phyloP scores from a whole-genome alignment of 2,329 filamentous ascomycete genomes.

The Fusarium protoensiforme region DNA sequence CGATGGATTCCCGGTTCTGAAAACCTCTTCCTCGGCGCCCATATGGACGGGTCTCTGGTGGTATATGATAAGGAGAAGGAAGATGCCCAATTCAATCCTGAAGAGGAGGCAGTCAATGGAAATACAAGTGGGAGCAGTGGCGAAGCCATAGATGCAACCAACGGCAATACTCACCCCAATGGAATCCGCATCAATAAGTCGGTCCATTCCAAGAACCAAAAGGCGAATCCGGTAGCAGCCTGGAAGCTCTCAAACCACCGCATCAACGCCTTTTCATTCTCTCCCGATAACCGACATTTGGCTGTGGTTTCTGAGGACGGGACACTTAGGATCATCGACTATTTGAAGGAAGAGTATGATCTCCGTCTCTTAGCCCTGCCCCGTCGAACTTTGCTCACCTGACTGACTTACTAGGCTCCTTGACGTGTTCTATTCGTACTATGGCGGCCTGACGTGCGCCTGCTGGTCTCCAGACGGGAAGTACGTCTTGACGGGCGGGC shows the following conservation, averaged over 20 bases:
- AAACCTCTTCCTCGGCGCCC: constrained; percentile 89
- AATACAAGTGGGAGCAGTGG: constrained; percentile 52
- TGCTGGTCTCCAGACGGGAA: constrained; percentile 98
- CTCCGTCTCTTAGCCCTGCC: background rate
- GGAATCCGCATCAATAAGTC: constrained; percentile 85
- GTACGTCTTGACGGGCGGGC: constrained; percentile 93
- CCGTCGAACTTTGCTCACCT: background rate
- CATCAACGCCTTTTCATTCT: constrained; percentile 92
- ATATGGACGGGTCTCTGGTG: constrained; percentile 89
- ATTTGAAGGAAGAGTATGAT: constrained; percentile 85
- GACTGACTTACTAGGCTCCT: constrained; percentile 69
- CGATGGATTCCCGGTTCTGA: constrained; percentile 95
- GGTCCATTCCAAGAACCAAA: constrained; percentile 93
- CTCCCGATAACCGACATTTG: constrained; percentile 86
- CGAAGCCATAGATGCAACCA: constrained; percentile 50
- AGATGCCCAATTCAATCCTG: constrained; percentile 80
- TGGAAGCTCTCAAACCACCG: constrained; percentile 94
- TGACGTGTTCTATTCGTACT: constrained; percentile 90
- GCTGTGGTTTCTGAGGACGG: constrained; percentile 94
- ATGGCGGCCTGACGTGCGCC: constrained; percentile 90
- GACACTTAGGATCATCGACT: constrained; percentile 89
- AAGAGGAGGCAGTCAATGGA: constrained; percentile 69
- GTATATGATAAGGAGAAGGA: constrained; percentile 99
- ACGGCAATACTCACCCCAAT: constrained; percentile 49
- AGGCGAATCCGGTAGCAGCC: constrained; percentile 88